Evolutionary conservation across 179 eudicot genomes (phyloP).

Genomic region (Heliamphora pulchella): DNA sequence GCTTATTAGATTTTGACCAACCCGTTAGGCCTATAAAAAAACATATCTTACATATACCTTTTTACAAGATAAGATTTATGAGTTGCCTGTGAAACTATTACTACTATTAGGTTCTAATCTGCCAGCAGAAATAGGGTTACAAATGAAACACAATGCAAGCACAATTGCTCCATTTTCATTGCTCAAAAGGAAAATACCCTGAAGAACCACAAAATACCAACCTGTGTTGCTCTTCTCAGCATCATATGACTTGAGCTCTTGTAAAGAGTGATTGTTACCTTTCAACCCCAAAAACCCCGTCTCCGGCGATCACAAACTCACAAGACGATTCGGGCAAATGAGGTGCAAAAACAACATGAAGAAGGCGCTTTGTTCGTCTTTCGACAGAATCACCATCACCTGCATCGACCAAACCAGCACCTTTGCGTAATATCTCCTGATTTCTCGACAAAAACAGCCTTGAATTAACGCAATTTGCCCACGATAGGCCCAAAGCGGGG

Average conservation of each 20-base stretch:
- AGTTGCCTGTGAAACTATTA: too few species aligned
- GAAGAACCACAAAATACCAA: not conserved
- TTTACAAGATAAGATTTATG: too few species aligned
- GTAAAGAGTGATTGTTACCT: conserved; percentile 9
- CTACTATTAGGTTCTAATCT: too few species aligned
- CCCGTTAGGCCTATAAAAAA: too few species aligned
- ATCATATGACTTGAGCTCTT: not conserved
- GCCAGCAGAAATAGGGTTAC: too few species aligned
- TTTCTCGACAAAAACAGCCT: conserved; percentile 65
- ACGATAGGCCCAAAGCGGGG: conserved; percentile 79
- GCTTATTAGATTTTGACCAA: too few species aligned
- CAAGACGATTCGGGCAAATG: conserved; percentile 80
- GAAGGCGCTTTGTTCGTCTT: conserved; percentile 40
- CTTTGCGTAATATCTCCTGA: conserved; percentile 41
- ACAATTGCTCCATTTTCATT: not conserved
- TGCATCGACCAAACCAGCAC: conserved; percentile 29
- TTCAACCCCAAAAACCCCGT: conserved; percentile 67
- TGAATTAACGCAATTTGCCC: conserved; percentile 90
- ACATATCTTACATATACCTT: too few species aligned
- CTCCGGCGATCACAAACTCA: conserved; percentile 49
- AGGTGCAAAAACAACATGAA: conserved; percentile 75
- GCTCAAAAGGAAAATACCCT: not conserved
- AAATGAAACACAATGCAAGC: too few species aligned
- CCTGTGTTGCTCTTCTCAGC: not conserved
- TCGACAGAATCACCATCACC: conserved; percentile 23